Evolutionary conservation across 805 yeast genomes (phyloP), one percentile per base, ranked within the genome.

Genomic region (Millerago galiae): DNA sequence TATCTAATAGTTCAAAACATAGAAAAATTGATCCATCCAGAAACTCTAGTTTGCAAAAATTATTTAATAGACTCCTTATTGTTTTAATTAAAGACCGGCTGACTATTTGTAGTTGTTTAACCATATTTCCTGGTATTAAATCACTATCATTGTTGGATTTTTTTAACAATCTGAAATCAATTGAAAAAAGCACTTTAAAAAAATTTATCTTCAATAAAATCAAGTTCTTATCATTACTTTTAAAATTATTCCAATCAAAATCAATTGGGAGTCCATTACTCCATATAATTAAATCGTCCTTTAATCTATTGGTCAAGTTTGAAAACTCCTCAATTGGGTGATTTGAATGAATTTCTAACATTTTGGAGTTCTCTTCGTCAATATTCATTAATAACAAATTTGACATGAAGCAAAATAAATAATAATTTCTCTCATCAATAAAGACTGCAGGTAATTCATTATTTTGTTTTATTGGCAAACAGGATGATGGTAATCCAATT

Each of bases 391-490:
- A 17, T 5, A 39, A n/a, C 5, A 39, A 10, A n/a, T 34, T 31
- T 35, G 43, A 21, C 32, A 40, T 40, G 32, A 35, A 35, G 15
- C 43, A 40, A 17, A 40, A 40, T 3, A 28, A 15, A 16, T 39
- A 33, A 27, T 33, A 39, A 21, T 39, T 39, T 27, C 34, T 32
- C 8, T 33, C 42, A 18, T 39, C 34, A 10, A 21, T 18, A 18
- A 39, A 39, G 3, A 2, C 10, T 11, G 42, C 34, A 13, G 31
- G n/a, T 27, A 39, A n/a, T 8, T 15, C 31, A 12, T 17, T 29
- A 14, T 16, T 14, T 10, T 21, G 13, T 6, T 16, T 11, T 4
- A 34, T 34, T 14, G 43, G 43, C 8, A 31, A 2, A 18, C 39
- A 41, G 8, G 43, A 35, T 5, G 17, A 4, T 8, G 43, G 43